These are phyloP conservation scores for Turnera subulata DNA, from an alignment of 345 rosid species.

Conservation along the genomic window DNA sequence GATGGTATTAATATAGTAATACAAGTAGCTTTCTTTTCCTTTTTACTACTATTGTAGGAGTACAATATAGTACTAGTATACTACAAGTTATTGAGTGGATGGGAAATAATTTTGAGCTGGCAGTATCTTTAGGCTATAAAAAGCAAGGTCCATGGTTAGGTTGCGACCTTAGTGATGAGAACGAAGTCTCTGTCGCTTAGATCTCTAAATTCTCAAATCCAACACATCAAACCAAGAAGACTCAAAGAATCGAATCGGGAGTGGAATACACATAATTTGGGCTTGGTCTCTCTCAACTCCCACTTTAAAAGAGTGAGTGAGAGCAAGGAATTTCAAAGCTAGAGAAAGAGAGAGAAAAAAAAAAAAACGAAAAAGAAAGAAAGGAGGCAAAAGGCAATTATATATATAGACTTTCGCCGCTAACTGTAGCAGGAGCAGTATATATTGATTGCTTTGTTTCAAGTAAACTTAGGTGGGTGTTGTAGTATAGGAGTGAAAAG, in stretches of 20 bases:
- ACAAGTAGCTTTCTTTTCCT: too few relatives aligned
- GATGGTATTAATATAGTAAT: too few relatives aligned
- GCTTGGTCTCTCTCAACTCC: slow-evolving; percentile 25
- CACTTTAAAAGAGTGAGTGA: slow-evolving; percentile 2
- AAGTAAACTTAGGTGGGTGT: neutral
- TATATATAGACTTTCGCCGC: neutral
- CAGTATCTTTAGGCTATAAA: slow-evolving; percentile 22
- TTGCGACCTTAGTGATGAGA: slow-evolving; percentile 28
- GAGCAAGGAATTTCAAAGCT: slow-evolving; percentile 12
- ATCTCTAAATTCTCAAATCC: slow-evolving; percentile 24
- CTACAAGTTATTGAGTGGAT: neutral
- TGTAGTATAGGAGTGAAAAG: slow-evolving; percentile 3
- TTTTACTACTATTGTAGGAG: too few relatives aligned
- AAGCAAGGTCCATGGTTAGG: slow-evolving; percentile 19
- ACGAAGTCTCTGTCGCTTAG: slow-evolving; percentile 31
- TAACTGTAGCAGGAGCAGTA: neutral
- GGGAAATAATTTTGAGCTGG: slow-evolving; percentile 8
- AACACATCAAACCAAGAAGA: slow-evolving; percentile 17
- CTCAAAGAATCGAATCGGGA: slow-evolving; percentile 35
- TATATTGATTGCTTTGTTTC: neutral
- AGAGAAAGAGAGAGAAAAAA: neutral
- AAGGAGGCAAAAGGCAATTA: neutral
- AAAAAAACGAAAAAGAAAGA: neutral
- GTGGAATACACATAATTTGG: slow-evolving; percentile 31
- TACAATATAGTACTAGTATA: too few relatives aligned